Evolutionary conservation across 176 grass and related monocot genomes (phyloP).

Genomic region (Musa itinerans): DNA sequence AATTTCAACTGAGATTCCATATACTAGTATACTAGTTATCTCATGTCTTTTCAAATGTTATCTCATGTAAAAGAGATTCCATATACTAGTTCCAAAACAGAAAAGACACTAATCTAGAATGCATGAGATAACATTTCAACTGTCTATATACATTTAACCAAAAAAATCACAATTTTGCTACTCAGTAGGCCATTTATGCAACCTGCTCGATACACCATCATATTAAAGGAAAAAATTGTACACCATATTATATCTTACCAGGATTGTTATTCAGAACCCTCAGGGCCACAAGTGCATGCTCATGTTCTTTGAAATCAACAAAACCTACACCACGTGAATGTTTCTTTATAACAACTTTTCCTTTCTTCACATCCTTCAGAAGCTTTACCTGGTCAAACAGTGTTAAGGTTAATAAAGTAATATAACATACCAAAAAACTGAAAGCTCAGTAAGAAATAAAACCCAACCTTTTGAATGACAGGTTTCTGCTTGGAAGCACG

Average conservation of each 20-base stretch:
- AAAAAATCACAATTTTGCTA: too few relatives aligned
- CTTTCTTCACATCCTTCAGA: slow-evolving; percentile 78
- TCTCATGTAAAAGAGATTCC: too few relatives aligned
- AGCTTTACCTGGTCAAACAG: slow-evolving; percentile 64
- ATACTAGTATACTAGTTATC: too few relatives aligned
- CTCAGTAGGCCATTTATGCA: too few relatives aligned
- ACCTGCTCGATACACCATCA: too few relatives aligned
- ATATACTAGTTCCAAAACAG: too few relatives aligned
- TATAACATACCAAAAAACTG: background rate
- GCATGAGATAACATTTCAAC: too few relatives aligned
- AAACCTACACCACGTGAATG: slow-evolving; percentile 87
- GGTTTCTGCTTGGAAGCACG: slow-evolving; percentile 80
- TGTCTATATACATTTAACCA: too few relatives aligned
- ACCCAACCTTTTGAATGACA: slow-evolving; percentile 65
- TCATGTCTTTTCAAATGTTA: too few relatives aligned
- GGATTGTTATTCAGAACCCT: slow-evolving; percentile 98
- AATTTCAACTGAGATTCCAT: too few relatives aligned
- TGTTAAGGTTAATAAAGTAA: slow-evolving; percentile 12
- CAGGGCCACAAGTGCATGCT: slow-evolving; percentile 87
- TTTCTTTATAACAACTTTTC: slow-evolving; percentile 42
- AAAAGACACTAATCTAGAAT: too few relatives aligned
- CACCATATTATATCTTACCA: slow-evolving; percentile 29
- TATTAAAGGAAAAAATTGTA: too few relatives aligned
- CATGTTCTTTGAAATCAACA: slow-evolving; percentile 95
- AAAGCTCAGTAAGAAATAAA: background rate